Percentiles rank a stretch among this genome's conserved stretches.
phyloP scores from a whole-genome alignment of 192 early-diverging fungal species.

The Entrophospora sp. region DNA sequence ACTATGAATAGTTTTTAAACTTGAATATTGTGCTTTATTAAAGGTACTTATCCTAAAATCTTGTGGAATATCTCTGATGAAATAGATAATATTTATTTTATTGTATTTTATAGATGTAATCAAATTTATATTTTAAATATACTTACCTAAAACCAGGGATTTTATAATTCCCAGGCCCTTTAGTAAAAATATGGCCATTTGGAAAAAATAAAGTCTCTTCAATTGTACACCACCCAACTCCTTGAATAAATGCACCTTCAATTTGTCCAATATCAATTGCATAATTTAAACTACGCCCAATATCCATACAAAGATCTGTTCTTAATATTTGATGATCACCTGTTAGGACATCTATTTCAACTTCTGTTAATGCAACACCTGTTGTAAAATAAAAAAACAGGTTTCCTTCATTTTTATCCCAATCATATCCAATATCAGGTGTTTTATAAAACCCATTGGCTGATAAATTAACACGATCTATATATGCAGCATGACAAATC shows the following conservation, averaged over 20 bases:
- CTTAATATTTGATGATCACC: slow-evolving; percentile 67
- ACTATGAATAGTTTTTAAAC: slow-evolving; percentile 66
- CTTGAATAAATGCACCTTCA: slow-evolving; percentile 81
- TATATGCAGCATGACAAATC: slow-evolving; percentile 57
- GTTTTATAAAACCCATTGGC: slow-evolving; percentile 81
- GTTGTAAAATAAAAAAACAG: slow-evolving; percentile 80
- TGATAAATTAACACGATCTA: slow-evolving; percentile 68
- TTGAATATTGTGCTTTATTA: slow-evolving; percentile 39
- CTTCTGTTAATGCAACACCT: slow-evolving; percentile 71
- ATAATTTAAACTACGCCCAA: slow-evolving; percentile 76
- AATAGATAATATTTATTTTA: not conserved
- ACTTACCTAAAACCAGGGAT: slow-evolving; percentile 63
- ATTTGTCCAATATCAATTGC: slow-evolving; percentile 87
- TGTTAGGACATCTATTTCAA: slow-evolving; percentile 79
- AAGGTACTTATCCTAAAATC: slow-evolving; percentile 68
- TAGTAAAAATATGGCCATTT: slow-evolving; percentile 66
- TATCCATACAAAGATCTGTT: slow-evolving; percentile 77
- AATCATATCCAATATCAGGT: slow-evolving; percentile 70
- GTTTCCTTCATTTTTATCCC: slow-evolving; percentile 57
- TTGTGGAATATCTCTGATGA: slow-evolving; percentile 60
- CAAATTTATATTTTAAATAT: not conserved
- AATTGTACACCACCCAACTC: slow-evolving; percentile 75
- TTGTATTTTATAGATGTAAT: not conserved
- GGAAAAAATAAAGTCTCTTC: slow-evolving; percentile 76
- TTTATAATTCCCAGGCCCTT: slow-evolving; percentile 83